These are phyloP conservation scores for Xanthoconium stramineum DNA, from an alignment of 768 basidiomycete genomes.

Conservation along the genomic window DNA sequence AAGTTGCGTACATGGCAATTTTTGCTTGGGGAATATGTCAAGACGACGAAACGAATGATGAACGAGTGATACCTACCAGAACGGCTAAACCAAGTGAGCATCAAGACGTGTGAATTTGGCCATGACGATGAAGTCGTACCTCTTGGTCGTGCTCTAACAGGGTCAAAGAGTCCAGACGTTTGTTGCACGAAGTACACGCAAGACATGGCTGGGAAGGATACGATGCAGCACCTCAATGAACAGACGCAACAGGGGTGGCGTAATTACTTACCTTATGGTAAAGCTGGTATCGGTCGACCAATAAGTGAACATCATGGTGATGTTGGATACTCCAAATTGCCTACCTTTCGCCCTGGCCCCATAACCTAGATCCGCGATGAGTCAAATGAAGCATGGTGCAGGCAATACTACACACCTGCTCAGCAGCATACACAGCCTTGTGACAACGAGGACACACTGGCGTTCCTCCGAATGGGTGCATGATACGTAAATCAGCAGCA, in stretches of 20 bases:
- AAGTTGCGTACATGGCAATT: slow-evolving; percentile 77
- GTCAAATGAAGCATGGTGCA: not conserved
- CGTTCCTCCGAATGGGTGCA: slow-evolving; percentile 73
- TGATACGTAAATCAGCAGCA: slow-evolving; percentile 23
- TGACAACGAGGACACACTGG: slow-evolving; percentile 71
- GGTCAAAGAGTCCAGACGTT: slow-evolving; percentile 71
- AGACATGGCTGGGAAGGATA: slow-evolving; percentile 62
- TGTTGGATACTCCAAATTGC: slow-evolving; percentile 17
- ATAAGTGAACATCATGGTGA: not conserved
- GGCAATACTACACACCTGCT: slow-evolving; percentile 54
- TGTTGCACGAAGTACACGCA: slow-evolving; percentile 71
- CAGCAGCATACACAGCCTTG: slow-evolving; percentile 82
- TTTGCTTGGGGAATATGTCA: slow-evolving; percentile 52
- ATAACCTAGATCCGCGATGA: slow-evolving; percentile 49
- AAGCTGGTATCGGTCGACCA: slow-evolving; percentile 41
- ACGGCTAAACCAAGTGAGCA: slow-evolving; percentile 32
- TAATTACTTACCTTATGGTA: slow-evolving; percentile 66
- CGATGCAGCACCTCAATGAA: not conserved
- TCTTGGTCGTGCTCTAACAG: slow-evolving; percentile 82
- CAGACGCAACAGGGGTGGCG: not conserved
- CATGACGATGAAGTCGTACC: slow-evolving; percentile 39
- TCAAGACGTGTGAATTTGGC: slow-evolving; percentile 1
- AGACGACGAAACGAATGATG: not conserved
- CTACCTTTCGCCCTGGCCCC: slow-evolving; percentile 86
- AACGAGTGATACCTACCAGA: slow-evolving; percentile 34